A percentile compares a stretch with the other conserved stretches of the same genome.
phyloP scores from a whole-genome alignment of 2,329 filamentous ascomycete species.

The Thielaviopsis ethacetica region DNA sequence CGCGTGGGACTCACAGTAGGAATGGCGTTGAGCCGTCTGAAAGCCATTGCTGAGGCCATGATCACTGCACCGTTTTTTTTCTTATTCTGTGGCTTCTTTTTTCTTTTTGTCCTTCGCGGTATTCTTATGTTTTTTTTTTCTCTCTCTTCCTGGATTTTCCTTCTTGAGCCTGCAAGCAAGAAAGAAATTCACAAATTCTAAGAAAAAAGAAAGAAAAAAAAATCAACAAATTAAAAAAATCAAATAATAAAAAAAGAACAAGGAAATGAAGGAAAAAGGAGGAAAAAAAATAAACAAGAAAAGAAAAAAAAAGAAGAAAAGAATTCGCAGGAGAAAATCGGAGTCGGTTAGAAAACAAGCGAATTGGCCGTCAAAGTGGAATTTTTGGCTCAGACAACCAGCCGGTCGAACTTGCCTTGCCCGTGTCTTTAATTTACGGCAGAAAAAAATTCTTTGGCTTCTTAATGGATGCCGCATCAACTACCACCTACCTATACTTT shows the following conservation, averaged over 20 bases:
- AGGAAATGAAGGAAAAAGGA: constrained; percentile 1
- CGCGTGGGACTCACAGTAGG: constrained; percentile 32
- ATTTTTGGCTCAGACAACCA: not conserved
- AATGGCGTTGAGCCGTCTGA: constrained; percentile 42
- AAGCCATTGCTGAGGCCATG: constrained; percentile 48
- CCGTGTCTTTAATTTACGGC: not conserved
- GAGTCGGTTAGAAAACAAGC: not conserved
- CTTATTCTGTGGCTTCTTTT: not conserved
- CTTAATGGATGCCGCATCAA: not conserved
- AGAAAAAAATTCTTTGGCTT: not conserved
- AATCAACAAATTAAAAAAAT: not conserved
- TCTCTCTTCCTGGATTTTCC: not conserved
- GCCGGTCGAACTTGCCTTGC: not conserved
- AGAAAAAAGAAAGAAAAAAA: not conserved
- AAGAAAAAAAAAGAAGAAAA: constrained; percentile 1
- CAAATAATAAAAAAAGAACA: not conserved
- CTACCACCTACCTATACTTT: not conserved
- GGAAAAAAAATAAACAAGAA: constrained; percentile 4
- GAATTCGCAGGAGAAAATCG: not conserved
- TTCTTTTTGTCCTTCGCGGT: not conserved
- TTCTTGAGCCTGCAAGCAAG: not conserved
- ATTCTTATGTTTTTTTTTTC: not conserved
- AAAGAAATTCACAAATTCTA: not conserved
- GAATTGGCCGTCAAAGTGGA: not conserved
- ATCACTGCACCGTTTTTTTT: not conserved